Conservation (phyloP, 2,329 filamentous ascomycete genomes). For the Cladosporium sp. region DNA sequence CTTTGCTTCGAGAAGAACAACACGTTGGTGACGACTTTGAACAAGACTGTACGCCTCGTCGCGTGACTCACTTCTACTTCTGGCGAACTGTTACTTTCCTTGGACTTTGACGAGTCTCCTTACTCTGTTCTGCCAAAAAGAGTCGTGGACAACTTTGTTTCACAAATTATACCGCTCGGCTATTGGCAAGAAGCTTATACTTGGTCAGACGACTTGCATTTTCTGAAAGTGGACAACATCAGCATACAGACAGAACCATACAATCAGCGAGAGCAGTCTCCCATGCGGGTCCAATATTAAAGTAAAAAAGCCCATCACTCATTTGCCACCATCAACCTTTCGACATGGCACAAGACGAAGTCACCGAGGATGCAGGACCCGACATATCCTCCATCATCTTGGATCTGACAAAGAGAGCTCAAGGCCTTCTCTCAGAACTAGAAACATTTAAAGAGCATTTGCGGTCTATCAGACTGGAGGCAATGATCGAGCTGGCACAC, state of each 20-base stretch:
- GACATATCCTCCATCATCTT: constrained; percentile 15
- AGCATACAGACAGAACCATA: too few species aligned
- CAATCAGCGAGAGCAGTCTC: too few species aligned
- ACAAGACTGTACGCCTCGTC: background rate
- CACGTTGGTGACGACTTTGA: background rate
- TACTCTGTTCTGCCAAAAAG: background rate
- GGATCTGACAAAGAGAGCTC: constrained; percentile 36
- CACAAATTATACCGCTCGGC: background rate
- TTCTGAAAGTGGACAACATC: background rate
- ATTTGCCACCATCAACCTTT: background rate
- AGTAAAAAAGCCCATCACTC: background rate
- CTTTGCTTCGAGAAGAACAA: background rate
- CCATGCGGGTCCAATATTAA: too few species aligned
- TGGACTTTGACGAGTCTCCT: background rate
- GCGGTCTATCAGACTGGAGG: constrained; percentile 32
- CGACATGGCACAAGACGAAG: constrained; percentile 1
- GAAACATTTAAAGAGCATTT: constrained; percentile 36
- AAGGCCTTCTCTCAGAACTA: constrained; percentile 37
- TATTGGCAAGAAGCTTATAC: background rate
- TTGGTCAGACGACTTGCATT: background rate
- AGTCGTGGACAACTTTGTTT: background rate
- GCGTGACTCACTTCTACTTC: background rate
- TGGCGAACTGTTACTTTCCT: background rate
- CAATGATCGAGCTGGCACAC: constrained; percentile 31
- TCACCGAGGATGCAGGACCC: background rate